A percentile compares a stretch with the other conserved stretches of the same genome.
Evolutionary conservation across 768 basidiomycete genomes (phyloP).

Genomic region (Termitomyces sp.): DNA sequence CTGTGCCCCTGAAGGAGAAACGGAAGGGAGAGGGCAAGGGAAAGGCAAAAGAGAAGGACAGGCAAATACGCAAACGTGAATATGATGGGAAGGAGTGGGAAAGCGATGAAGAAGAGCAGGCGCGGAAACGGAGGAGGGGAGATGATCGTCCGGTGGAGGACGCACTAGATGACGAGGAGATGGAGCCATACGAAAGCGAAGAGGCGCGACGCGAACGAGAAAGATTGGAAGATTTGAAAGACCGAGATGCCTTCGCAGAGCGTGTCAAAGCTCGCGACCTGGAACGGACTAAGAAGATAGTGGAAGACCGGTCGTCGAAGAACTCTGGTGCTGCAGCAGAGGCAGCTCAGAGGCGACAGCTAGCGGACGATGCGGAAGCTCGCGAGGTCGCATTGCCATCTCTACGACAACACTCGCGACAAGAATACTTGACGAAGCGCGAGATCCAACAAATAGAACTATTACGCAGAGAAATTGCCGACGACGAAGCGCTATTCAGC

Average conservation of each 20-base stretch:
- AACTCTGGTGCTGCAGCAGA: slow-evolving; percentile 72
- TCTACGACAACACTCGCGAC: slow-evolving; percentile 83
- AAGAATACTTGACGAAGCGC: slow-evolving; percentile 95
- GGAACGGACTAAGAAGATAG: slow-evolving; percentile 84
- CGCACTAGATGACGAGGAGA: slow-evolving; percentile 37
- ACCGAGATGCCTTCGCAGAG: slow-evolving; percentile 92
- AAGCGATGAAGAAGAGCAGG: slow-evolving; percentile 83
- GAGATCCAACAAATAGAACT: slow-evolving; percentile 96
- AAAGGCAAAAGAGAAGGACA: slow-evolving; percentile 51
- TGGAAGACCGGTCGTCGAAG: slow-evolving; percentile 89
- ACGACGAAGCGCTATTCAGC: slow-evolving; percentile 86
- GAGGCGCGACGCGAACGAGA: slow-evolving; percentile 68
- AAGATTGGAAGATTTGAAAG: slow-evolving; percentile 72
- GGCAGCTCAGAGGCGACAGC: slow-evolving; percentile 71
- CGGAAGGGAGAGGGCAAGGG: slow-evolving; percentile 43
- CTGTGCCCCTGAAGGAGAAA: slow-evolving; percentile 40
- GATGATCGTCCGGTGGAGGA: slow-evolving; percentile 34
- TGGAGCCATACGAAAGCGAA: slow-evolving; percentile 66
- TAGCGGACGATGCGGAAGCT: slow-evolving; percentile 76
- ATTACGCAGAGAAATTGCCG: slow-evolving; percentile 87
- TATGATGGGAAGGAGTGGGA: slow-evolving; percentile 84
- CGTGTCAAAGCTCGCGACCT: slow-evolving; percentile 80
- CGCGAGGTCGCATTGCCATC: slow-evolving; percentile 56
- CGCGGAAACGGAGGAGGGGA: slow-evolving; percentile 57
- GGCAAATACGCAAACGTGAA: slow-evolving; percentile 76